Evolutionary conservation across 2,329 filamentous ascomycete genomes (phyloP).

Genomic region (Colletotrichum sp.): DNA sequence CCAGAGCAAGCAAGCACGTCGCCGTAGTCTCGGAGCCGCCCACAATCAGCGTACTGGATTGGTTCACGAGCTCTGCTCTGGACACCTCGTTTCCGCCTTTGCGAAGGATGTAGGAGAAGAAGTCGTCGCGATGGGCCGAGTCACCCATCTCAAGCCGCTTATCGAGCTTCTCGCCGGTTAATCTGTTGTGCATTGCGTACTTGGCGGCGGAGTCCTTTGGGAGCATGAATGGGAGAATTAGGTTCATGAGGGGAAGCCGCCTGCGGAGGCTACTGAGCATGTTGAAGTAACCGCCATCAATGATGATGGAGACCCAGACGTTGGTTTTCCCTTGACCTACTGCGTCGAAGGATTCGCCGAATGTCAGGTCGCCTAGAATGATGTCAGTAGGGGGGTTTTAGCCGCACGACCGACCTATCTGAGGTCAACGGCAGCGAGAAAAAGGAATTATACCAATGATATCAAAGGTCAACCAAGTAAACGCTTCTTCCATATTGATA

Average conservation of each 20-base stretch:
- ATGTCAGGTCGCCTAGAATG: background rate
- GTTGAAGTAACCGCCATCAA: background rate
- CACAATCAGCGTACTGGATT: background rate
- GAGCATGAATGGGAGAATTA: background rate
- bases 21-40: background rate
- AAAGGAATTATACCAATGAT: background rate
- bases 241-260: background rate
- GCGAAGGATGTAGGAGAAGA: background rate
- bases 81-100: background rate
- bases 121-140: background rate
- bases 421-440: rapidly evolving
- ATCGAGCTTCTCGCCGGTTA: background rate
- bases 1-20: background rate
- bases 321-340: background rate
- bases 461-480: background rate
- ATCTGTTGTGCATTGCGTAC: background rate
- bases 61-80: background rate
- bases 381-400: background rate
- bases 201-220: background rate
- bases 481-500: background rate
- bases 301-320: background rate
- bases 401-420: background rate
- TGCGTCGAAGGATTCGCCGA: background rate
- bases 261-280: background rate
- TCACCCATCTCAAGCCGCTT: background rate